Percentiles rank a stretch among this genome's conserved stretches.
These are phyloP conservation scores for Penicillium sp. DNA, from an alignment of 2,329 filamentous ascomycete species.

Conservation along the genomic window DNA sequence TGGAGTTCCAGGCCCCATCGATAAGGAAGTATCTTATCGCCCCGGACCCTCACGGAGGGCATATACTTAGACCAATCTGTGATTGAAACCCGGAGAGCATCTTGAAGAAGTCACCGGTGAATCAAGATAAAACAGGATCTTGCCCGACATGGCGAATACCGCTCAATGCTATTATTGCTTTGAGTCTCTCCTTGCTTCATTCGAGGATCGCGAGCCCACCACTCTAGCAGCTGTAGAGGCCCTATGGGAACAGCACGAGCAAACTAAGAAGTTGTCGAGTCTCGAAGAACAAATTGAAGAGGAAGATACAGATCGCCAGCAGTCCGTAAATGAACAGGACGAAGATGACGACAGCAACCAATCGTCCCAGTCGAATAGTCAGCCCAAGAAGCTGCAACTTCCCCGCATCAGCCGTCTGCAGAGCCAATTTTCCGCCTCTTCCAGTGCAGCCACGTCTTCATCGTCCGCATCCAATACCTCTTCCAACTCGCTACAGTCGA, in stretches of 20 bases:
- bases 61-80: background rate
- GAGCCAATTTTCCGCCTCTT: slow-evolving; percentile 34
- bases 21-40: slow-evolving; percentile 19
- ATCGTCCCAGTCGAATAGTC: slow-evolving; percentile 10
- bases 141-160: slow-evolving; percentile 67
- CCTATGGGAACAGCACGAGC: slow-evolving; percentile 59
- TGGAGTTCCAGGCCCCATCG: slow-evolving; percentile 2
- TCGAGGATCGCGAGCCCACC: slow-evolving; percentile 66
- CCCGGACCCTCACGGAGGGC: slow-evolving; percentile 8
- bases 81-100: slow-evolving; percentile 6
- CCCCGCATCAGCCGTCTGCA: slow-evolving; percentile 35
- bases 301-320: slow-evolving; percentile 1
- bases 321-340: slow-evolving; percentile 26
- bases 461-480: slow-evolving; percentile 49
- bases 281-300: slow-evolving; percentile 26
- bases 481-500: slow-evolving; percentile 43
- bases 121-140: background rate
- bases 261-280: slow-evolving; percentile 37
- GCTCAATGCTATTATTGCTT: slow-evolving; percentile 93
- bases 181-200: slow-evolving; percentile 74
- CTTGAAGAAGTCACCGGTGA: background rate
- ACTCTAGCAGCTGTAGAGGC: slow-evolving; percentile 67
- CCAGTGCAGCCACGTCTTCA: slow-evolving; percentile 38
- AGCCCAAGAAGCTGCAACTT: slow-evolving; percentile 25
- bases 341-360: slow-evolving; percentile 17